Conservation (phyloP, 2,329 filamentous ascomycete species). For the Calonectria hongkongensis region DNA sequence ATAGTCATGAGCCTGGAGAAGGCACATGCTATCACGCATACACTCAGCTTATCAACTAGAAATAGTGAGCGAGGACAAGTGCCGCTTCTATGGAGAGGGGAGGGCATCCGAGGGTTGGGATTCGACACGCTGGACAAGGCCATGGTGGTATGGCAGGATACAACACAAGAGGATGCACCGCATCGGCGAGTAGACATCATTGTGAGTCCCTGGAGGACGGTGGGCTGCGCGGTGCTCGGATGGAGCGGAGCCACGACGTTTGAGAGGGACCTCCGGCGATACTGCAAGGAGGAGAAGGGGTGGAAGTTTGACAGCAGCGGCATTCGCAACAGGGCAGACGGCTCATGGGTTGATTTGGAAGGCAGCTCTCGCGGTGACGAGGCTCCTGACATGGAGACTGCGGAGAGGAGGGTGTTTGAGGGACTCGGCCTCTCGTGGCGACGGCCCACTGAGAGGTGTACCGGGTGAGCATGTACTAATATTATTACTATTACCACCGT, state of each 20-base stretch:
- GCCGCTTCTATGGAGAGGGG: slow-evolving; percentile 72
- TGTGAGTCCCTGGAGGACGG: slow-evolving; percentile 89
- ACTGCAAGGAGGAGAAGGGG: slow-evolving; percentile 81
- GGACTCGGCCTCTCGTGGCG: slow-evolving; percentile 82
- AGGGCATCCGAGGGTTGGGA: slow-evolving; percentile 68
- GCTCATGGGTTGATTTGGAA: slow-evolving; percentile 83
- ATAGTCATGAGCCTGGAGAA: slow-evolving; percentile 83
- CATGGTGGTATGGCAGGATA: slow-evolving; percentile 88
- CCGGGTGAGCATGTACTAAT: slow-evolving; percentile 66
- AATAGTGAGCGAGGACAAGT: slow-evolving; percentile 84
- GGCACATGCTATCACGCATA: slow-evolving; percentile 86
- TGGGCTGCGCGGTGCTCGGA: slow-evolving; percentile 90
- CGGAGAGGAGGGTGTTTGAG: slow-evolving; percentile 88
- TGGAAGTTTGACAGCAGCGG: slow-evolving; percentile 97
- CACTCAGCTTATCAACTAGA: slow-evolving; percentile 80
- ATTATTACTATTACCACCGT: no score
- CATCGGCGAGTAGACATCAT: slow-evolving; percentile 96
- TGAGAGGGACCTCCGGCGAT: slow-evolving; percentile 87
- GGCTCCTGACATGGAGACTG: slow-evolving; percentile 80
- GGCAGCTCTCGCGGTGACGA: slow-evolving; percentile 63
- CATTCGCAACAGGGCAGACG: slow-evolving; percentile 79
- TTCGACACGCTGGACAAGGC: slow-evolving; percentile 96
- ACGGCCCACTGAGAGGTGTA: slow-evolving; percentile 80
- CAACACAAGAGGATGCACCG: slow-evolving; percentile 55
- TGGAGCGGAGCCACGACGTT: slow-evolving; percentile 95